Evolutionary conservation across 495 filamentous ascomycete species (phyloP), one percentile per base, ranked within the genome.

Genomic region (Penicillium macrosclerotiorum): DNA sequence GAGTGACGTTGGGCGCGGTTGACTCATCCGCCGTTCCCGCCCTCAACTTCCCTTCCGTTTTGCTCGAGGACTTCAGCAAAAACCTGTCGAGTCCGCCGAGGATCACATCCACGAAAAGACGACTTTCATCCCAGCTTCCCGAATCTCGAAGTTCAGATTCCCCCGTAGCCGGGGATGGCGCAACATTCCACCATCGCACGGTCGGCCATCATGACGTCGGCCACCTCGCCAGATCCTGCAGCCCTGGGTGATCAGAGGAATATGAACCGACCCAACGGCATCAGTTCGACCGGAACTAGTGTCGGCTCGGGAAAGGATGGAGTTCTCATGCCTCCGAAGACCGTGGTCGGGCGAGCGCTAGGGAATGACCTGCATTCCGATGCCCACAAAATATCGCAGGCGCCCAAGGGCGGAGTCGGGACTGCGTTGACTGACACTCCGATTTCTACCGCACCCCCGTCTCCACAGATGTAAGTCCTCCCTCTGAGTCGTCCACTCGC

Each of bases 341-440:
- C 71, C 29, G 55, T 72, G 42, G 65, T 70, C 59, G 63, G 67
- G 40, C 57, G 71, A 69, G 68, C 71, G 63, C 67, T 75, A 67
- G 70, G 65, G 14, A 74, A 68, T 59, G 67, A 68, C 45, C 39
- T 72, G 63, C 70, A 73, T 71, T 65, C 69, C 62, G 68, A 71
- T 64, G 62, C 46, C 66, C 61, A 67, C 62, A 71, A 61, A 60
- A 57, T 62, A 29, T 68, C 69, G 41, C 71, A 65, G 51, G 52
- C 63, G 50, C 66, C 66, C 59, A 73, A 74, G 59, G 68, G 77
- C 60, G 71, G 72, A 56, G 65, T 78, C 62, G 82, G 82, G 49
- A 64, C 61, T 38, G 74, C 80, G 30, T 63, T 85, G 60, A 79
- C 70, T 50, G 85, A 89, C 66, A 89, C 85, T 54, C 85, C 85